Percentiles rank a stretch among this genome's conserved stretches.
Conservation (phyloP, 1,284 basidiomycete genomes). For the Ustilago vetiveriae region DNA sequence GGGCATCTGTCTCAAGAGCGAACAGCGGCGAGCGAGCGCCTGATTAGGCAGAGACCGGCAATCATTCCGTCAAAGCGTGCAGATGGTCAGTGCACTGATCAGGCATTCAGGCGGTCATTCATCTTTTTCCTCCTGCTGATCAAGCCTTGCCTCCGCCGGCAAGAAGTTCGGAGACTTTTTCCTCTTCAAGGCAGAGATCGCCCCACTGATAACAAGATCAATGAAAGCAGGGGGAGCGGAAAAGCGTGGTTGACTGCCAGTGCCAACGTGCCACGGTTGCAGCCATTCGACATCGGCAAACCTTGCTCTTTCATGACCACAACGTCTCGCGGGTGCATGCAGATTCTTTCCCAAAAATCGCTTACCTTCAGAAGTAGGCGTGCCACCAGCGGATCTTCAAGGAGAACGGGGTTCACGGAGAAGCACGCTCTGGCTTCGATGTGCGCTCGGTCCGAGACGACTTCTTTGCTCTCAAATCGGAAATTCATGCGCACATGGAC, state of each 20-base stretch:
- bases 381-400: slow-evolving; percentile 5
- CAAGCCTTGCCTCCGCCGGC: neutral
- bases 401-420: slow-evolving; percentile 9
- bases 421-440: neutral
- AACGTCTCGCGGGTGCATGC: no score
- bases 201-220: slow-evolving; percentile 2
- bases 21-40: no score
- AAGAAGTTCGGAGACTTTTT: slow-evolving; percentile 3
- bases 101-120: no score
- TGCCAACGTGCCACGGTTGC: no score
- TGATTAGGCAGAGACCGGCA: neutral
- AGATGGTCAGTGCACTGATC: slow-evolving; percentile 8
- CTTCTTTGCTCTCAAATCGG: neutral
- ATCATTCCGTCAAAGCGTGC: neutral
- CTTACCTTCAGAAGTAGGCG: neutral
- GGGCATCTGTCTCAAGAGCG: no score
- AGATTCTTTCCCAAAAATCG: neutral
- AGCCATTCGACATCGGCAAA: no score
- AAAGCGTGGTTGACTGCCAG: no score
- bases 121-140: no score
- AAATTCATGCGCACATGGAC: no score
- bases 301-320: no score
- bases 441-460: neutral
- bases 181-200: neutral
- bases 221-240: neutral